Conservation (phyloP, 2,329 filamentous ascomycete species). For the Rhynchosporium agropyri region DNA sequence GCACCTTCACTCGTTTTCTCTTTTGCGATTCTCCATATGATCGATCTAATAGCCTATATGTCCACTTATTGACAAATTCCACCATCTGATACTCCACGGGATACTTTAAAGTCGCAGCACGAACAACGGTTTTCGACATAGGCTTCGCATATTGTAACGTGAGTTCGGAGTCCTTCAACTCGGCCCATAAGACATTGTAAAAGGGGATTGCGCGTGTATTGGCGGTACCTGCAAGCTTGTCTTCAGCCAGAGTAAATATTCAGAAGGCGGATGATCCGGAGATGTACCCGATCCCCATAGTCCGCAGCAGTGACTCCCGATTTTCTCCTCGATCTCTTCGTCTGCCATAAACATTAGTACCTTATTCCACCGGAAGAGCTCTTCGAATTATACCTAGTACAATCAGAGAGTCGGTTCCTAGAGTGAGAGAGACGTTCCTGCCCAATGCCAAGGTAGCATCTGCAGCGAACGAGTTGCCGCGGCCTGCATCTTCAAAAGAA, state of each 20-base stretch:
- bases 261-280: slow-evolving; percentile 16
- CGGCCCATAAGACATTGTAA: slow-evolving; percentile 84
- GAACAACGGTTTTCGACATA: slow-evolving; percentile 60
- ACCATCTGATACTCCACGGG: slow-evolving; percentile 47
- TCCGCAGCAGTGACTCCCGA: slow-evolving; percentile 57
- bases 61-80: slow-evolving; percentile 53
- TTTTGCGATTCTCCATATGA: slow-evolving; percentile 72
- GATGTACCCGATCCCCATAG: slow-evolving; percentile 52
- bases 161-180: slow-evolving; percentile 61
- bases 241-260: slow-evolving; percentile 27
- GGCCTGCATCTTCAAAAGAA: slow-evolving; percentile 41
- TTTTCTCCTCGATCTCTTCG: slow-evolving; percentile 54
- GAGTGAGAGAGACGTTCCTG: slow-evolving; percentile 60
- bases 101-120: slow-evolving; percentile 64
- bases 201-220: slow-evolving; percentile 64
- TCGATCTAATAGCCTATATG: slow-evolving; percentile 63
- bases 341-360: slow-evolving; percentile 45
- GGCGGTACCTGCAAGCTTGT: slow-evolving; percentile 32
- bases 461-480: slow-evolving; percentile 42
- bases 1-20: slow-evolving; percentile 78
- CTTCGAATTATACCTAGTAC: slow-evolving; percentile 52
- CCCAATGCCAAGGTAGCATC: slow-evolving; percentile 56
- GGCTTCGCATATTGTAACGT: slow-evolving; percentile 73
- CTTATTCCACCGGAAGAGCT: neutral
- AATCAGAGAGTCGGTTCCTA: slow-evolving; percentile 62